These are phyloP conservation scores for Betula pendula DNA, from an alignment of 306 rosid species.

Conservation along the genomic window DNA sequence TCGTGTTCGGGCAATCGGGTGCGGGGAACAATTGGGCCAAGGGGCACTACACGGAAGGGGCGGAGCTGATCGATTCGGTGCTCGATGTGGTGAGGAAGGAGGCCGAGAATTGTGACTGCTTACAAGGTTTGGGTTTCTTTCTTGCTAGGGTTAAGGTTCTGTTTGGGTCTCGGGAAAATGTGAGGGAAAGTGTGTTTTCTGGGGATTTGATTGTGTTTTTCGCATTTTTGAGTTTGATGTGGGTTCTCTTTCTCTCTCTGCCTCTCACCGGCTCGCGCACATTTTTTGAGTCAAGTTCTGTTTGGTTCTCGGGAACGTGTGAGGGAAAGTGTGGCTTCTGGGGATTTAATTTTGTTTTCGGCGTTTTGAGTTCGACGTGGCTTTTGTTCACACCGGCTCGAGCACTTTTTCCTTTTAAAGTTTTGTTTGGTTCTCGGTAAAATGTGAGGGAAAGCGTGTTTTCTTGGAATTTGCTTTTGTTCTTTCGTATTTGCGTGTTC, in stretches of 20 bases:
- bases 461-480: too few species aligned
- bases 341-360: not conserved
- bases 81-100: slow-evolving; percentile 58
- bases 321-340: not conserved
- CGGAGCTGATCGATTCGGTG: slow-evolving; percentile 54
- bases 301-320: too few species aligned
- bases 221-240: not conserved
- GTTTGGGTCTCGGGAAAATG: not conserved
- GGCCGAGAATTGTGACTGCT: slow-evolving; percentile 58
- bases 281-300: too few species aligned
- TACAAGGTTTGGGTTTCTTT: slow-evolving; percentile 40
- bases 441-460: not conserved
- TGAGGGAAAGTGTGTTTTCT: not conserved
- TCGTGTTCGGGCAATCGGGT: slow-evolving; percentile 53
- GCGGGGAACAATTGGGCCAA: slow-evolving; percentile 71
- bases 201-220: not conserved
- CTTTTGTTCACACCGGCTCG: not conserved
- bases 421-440: not conserved
- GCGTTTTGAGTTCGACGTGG: too few species aligned
- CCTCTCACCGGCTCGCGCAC: not conserved
- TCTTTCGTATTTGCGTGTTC: not conserved
- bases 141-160: not conserved
- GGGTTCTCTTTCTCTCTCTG: not conserved
- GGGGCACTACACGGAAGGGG: slow-evolving; percentile 62
- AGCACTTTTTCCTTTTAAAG: not conserved